A percentile compares a stretch with the other conserved stretches of the same genome.
phyloP scores from a whole-genome alignment of 805 yeast species.

The Groenewaldozyma tartarivorans region DNA sequence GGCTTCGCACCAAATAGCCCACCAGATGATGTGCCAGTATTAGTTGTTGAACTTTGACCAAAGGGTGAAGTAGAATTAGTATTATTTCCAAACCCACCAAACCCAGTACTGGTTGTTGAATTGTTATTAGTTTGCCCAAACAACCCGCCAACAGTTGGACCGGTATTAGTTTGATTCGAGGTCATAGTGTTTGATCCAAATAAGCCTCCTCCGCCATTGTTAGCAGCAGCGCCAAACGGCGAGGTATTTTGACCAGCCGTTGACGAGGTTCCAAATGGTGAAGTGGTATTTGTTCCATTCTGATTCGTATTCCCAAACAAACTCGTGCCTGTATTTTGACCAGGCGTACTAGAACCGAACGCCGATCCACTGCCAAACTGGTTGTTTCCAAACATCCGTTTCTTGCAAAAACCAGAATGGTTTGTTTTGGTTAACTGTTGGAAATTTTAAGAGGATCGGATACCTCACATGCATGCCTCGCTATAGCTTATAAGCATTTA shows the following conservation, averaged over 20 bases:
- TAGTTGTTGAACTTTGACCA: conserved; percentile 21
- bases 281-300: background rate
- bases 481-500: too few relatives aligned
- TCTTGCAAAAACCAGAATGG: too few relatives aligned
- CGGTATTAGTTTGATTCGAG: conserved; percentile 5
- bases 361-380: background rate
- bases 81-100: conserved; percentile 7
- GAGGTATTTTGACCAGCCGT: background rate
- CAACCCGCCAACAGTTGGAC: conserved; percentile 5
- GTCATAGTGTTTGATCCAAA: too few relatives aligned
- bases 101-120: conserved; percentile 5
- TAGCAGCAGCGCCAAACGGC: conserved; percentile 23
- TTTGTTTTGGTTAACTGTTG: too few relatives aligned
- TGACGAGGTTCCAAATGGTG: background rate
- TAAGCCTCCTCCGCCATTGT: conserved; percentile 11
- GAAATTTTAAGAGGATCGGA: too few relatives aligned
- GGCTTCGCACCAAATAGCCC: background rate
- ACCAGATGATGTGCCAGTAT: conserved; percentile 9
- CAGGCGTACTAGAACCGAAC: background rate
- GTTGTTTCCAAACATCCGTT: background rate
- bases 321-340: background rate
- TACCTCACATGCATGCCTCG: too few relatives aligned
- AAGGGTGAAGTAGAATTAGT: conserved; percentile 31
- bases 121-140: conserved; percentile 14
- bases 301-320: background rate